Evolutionary conservation across 495 filamentous ascomycete genomes (phyloP).

Genomic region (Penicillium waksmanii): DNA sequence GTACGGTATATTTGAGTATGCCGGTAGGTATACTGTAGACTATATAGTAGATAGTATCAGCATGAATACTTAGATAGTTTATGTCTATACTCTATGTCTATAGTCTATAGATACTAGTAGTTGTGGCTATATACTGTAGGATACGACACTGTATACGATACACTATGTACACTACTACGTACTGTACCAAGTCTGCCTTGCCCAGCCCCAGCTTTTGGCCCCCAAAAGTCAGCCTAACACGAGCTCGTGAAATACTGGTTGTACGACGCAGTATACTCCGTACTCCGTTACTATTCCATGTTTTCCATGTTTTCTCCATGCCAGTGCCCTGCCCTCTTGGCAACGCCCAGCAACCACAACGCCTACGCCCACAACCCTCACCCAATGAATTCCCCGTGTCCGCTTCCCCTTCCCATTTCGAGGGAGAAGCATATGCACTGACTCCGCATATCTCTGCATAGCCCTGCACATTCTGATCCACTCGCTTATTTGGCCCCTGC

Average conservation of each 20-base stretch:
- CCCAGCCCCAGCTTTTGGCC: neutral
- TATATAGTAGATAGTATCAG: too few relatives aligned
- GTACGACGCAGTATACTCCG: too few relatives aligned
- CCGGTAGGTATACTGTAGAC: too few relatives aligned
- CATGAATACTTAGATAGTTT: too few relatives aligned
- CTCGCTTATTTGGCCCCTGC: neutral
- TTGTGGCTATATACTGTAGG: too few relatives aligned
- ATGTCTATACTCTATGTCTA: too few relatives aligned
- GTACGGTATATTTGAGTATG: neutral
- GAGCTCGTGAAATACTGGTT: neutral
- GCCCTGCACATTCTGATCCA: neutral
- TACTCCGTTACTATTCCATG: neutral
- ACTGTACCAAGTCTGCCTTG: neutral
- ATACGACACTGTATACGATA: too few relatives aligned
- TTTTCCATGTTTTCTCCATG: neutral
- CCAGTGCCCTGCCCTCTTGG: neutral
- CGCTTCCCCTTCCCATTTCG: neutral
- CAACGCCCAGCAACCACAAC: too few relatives aligned
- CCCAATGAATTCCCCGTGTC: neutral
- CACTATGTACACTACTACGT: neutral
- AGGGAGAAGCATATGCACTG: too few relatives aligned
- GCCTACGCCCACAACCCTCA: too few relatives aligned
- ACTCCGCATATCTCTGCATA: neutral
- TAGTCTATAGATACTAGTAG: too few relatives aligned
- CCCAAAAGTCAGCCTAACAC: constrained; percentile 2